Base-by-base conservation (phyloP, 768 basidiomycete species). In the Rhizopogon sp. region DNA sequence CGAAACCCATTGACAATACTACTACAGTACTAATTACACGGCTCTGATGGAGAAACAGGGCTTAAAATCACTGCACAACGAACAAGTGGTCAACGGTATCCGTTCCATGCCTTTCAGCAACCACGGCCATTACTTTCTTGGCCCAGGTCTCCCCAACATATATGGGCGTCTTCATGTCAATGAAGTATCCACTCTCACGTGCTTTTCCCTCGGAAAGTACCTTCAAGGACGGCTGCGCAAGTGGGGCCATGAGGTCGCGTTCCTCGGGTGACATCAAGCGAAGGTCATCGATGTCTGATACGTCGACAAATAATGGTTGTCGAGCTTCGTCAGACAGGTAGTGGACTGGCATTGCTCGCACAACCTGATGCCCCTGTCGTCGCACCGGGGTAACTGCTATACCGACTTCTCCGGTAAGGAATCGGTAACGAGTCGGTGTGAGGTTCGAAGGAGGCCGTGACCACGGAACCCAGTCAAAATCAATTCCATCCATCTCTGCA, bases 61-160 rank as follows among this genome's bases (percentile, higher is more conserved):
- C 22, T 22, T 22, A 22, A 6, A 16, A 40, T n/a, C 16, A 40
- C 39, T 40, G 39, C 39, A 40, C 39, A 17, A 40, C 6, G 7
- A 17, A 6, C 6, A n/a, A 40, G n/a, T 8, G n/a, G 5, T 40
- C 39, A 16, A n/a, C 3, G 9, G 39, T 40, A 40, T 9, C 39
- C 3, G 4, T 20, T 10, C 17, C 9, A 4, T n/a, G 17, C 9
- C 40, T 1, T 41, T 20, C 8, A 41, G 40, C 17, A 41, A 17
- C 3, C 40, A 5, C 9, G 8, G 53, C 11, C 17, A 54, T 37
- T 10, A 46, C 35, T 39, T 55, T 55, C 46, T 50, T 50, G 25
- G 17, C 39, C 54, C 54, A 55, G 5, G 54, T 55, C 9, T 50
- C 45, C 16, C 54, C 54, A 20, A 55, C 54, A 43, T 55, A 55